Evolutionary conservation across 2,329 filamentous ascomycete species (phyloP).

Genomic region (Acephala macrosclerotiorum): DNA sequence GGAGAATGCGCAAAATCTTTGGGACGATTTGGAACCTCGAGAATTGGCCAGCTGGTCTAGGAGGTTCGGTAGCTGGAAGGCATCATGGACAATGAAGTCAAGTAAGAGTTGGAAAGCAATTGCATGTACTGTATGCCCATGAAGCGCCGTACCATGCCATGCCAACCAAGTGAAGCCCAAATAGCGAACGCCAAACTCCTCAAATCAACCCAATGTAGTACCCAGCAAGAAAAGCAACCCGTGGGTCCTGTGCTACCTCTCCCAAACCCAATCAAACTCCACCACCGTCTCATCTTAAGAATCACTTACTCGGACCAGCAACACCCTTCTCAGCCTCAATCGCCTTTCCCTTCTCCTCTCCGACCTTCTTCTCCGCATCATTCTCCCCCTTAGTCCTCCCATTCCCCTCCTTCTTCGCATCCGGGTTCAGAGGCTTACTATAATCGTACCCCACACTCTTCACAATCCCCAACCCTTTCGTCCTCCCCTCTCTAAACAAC

Average conservation of each 20-base stretch:
- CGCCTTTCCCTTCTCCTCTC: constrained; percentile 14
- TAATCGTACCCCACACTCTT: constrained; percentile 90
- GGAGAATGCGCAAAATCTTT: too few species aligned
- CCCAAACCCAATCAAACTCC: neutral
- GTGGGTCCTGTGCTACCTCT: neutral
- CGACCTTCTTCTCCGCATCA: constrained; percentile 5
- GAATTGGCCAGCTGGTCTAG: too few species aligned
- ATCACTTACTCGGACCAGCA: constrained; percentile 7
- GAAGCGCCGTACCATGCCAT: neutral
- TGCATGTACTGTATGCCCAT: neutral
- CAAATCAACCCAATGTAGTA: neutral
- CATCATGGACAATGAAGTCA: too few species aligned
- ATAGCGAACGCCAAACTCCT: neutral
- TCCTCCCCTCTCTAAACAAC: constrained; percentile 91
- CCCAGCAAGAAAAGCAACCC: neutral
- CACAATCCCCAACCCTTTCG: constrained; percentile 94
- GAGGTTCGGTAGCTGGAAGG: too few species aligned
- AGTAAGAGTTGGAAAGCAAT: too few species aligned
- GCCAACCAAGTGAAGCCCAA: neutral
- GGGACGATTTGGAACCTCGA: too few species aligned
- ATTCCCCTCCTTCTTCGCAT: constrained; percentile 40
- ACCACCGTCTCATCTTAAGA: neutral
- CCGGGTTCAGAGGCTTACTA: constrained; percentile 53
- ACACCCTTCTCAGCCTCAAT: neutral
- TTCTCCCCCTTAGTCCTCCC: constrained; percentile 13